A percentile compares a stretch with the other conserved stretches of the same genome.
These are phyloP conservation scores for Withania somnifera DNA, from an alignment of 305 asterid genomes.

Conservation along the genomic window DNA sequence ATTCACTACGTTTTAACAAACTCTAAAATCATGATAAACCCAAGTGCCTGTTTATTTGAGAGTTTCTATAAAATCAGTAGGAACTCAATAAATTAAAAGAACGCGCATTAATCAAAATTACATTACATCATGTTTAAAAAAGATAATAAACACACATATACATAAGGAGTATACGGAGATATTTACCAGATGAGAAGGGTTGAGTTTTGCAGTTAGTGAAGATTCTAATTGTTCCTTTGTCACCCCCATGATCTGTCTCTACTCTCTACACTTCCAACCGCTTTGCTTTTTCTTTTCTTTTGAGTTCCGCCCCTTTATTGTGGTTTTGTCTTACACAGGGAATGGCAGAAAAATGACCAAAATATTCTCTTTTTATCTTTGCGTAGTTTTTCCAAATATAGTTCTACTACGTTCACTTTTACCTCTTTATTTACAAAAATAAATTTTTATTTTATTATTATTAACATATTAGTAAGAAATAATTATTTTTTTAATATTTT, in stretches of 20 bases:
- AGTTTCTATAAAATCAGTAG: not conserved
- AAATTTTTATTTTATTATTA: too few species aligned
- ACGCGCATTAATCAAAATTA: not conserved
- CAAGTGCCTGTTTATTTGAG: not conserved
- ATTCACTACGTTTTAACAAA: not conserved
- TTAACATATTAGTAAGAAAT: too few species aligned
- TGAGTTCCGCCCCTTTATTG: not conserved
- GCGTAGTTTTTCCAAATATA: too few species aligned
- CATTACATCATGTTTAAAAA: not conserved
- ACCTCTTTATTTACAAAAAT: too few species aligned
- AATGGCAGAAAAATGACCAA: not conserved
- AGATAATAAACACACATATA: not conserved
- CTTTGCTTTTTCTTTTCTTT: not conserved
- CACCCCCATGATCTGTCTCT: conserved; percentile 26
- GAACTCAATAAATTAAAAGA: not conserved
- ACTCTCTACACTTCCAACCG: not conserved
- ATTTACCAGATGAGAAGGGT: conserved; percentile 52
- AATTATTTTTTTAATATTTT: too few species aligned
- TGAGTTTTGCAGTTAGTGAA: conserved; percentile 39
- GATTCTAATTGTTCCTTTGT: conserved; percentile 57
- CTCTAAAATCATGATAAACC: not conserved
- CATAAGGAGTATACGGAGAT: not conserved
- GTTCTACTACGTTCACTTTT: too few species aligned
- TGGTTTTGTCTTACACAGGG: not conserved
- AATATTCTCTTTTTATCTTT: not conserved